These are phyloP conservation scores for Dactylonectria macrodidyma DNA, from an alignment of 2,329 filamentous ascomycete species.

Conservation along the genomic window DNA sequence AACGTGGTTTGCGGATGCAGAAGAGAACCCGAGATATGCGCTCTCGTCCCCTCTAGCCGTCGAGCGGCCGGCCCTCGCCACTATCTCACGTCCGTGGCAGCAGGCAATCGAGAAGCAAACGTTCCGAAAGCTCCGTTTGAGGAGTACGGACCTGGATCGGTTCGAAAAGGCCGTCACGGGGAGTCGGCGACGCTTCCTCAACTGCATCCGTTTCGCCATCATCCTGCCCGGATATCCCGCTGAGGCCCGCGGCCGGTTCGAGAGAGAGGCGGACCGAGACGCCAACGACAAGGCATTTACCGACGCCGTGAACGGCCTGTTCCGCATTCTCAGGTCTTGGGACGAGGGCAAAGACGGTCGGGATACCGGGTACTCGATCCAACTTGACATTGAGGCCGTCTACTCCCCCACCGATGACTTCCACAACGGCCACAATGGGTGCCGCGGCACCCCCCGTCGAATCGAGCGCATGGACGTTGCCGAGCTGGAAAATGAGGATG, in stretches of 20 bases:
- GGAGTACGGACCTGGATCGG: slow-evolving; percentile 36
- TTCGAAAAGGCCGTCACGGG: slow-evolving; percentile 34
- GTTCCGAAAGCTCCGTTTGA: slow-evolving; percentile 37
- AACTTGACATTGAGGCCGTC: slow-evolving; percentile 32
- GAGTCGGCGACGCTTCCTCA: slow-evolving; percentile 38
- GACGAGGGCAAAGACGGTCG: slow-evolving; percentile 25
- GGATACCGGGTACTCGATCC: slow-evolving; percentile 33
- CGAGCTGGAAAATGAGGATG: slow-evolving; percentile 29
- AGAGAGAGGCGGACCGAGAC: slow-evolving; percentile 36
- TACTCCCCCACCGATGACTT: slow-evolving; percentile 33
- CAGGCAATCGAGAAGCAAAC: slow-evolving; percentile 41
- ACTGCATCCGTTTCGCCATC: slow-evolving; percentile 33
- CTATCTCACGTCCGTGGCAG: slow-evolving; percentile 41
- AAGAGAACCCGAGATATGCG: slow-evolving; percentile 30
- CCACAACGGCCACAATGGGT: slow-evolving; percentile 30
- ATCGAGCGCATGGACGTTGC: slow-evolving; percentile 31
- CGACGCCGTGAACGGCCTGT: slow-evolving; percentile 36
- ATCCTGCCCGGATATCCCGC: slow-evolving; percentile 38
- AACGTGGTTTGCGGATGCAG: slow-evolving; percentile 33
- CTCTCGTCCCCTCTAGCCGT: slow-evolving; percentile 22
- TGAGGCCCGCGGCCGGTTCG: slow-evolving; percentile 36
- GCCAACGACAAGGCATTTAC: slow-evolving; percentile 43
- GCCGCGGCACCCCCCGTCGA: slow-evolving; percentile 26
- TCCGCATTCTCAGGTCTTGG: slow-evolving; percentile 37
- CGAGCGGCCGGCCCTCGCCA: slow-evolving; percentile 37